Evolutionary conservation across 148 eudicot species (phyloP).

Genomic region (Rhododendron griersonianum): DNA sequence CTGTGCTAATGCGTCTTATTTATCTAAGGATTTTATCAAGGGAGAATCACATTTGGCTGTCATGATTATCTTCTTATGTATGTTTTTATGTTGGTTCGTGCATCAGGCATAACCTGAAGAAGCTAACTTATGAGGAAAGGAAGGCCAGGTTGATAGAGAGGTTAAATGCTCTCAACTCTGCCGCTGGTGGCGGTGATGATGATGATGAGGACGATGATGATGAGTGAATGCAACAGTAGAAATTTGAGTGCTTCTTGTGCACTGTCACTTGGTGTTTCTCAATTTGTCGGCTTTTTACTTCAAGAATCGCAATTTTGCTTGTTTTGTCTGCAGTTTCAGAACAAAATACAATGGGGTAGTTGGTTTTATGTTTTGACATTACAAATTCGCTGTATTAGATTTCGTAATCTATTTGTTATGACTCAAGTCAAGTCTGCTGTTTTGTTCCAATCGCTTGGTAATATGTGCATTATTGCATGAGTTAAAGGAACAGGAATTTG

Average conservation of each 20-base stretch:
- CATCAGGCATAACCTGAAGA: constrained; percentile 60
- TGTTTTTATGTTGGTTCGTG: background rate
- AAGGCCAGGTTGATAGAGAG: constrained; percentile 52
- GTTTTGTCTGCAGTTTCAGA: background rate
- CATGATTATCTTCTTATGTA: background rate
- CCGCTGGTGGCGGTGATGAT: constrained; percentile 37
- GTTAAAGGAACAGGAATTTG: background rate
- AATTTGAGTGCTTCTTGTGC: background rate
- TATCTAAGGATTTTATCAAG: background rate
- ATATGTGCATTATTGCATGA: background rate
- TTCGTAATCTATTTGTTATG: background rate
- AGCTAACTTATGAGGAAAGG: constrained; percentile 67
- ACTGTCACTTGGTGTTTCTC: background rate
- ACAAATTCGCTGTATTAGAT: background rate
- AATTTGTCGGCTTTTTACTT: background rate
- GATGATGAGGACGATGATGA: constrained; percentile 43
- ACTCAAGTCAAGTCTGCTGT: background rate
- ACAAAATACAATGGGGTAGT: background rate
- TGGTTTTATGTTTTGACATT: background rate
- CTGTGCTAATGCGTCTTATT: background rate
- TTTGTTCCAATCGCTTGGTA: background rate
- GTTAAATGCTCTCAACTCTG: constrained; percentile 62
- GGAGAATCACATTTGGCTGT: background rate
- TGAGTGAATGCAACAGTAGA: constrained; percentile 25
- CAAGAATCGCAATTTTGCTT: background rate